These are phyloP conservation scores for Phytopythium cucurbitacearum DNA, from an alignment of 352 stramenopile species.

Conservation along the genomic window DNA sequence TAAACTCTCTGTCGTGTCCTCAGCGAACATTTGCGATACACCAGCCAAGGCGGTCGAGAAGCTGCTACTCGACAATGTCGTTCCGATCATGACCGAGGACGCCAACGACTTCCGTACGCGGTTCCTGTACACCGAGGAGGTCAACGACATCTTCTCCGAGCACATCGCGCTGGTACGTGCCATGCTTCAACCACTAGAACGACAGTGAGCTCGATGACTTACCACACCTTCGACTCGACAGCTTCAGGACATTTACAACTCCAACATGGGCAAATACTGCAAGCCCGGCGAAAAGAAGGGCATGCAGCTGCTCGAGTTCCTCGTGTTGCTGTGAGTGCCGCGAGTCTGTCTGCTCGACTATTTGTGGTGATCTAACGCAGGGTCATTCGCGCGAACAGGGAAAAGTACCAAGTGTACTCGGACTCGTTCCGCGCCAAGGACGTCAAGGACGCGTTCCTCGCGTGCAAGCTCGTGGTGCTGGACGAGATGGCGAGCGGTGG, in stretches of 20 bases:
- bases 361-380: too few relatives aligned
- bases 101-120: conserved; percentile 65
- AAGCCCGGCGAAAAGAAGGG: conserved; percentile 72
- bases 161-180: conserved; percentile 60
- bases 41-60: conserved; percentile 70
- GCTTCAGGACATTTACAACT: conserved; percentile 72
- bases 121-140: conserved; percentile 74
- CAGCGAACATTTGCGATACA: conserved; percentile 62
- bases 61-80: conserved; percentile 52
- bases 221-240: conserved; percentile 6
- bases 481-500: conserved; percentile 69
- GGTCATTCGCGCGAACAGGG: conserved; percentile 13
- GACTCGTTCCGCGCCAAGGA: conserved; percentile 63
- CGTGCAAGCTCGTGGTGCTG: conserved; percentile 67
- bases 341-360: too few relatives aligned
- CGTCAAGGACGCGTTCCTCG: conserved; percentile 63
- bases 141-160: conserved; percentile 70
- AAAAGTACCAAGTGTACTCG: conserved; percentile 62
- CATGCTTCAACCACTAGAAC: not conserved
- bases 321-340: conserved; percentile 36
- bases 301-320: conserved; percentile 71
- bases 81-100: conserved; percentile 43
- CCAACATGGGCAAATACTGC: conserved; percentile 70
- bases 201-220: not conserved
- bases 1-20: not conserved